Evolutionary conservation across 257 asterid genomes (phyloP), one percentile per base, ranked within the genome.

Genomic region (Primulina eburnea): DNA sequence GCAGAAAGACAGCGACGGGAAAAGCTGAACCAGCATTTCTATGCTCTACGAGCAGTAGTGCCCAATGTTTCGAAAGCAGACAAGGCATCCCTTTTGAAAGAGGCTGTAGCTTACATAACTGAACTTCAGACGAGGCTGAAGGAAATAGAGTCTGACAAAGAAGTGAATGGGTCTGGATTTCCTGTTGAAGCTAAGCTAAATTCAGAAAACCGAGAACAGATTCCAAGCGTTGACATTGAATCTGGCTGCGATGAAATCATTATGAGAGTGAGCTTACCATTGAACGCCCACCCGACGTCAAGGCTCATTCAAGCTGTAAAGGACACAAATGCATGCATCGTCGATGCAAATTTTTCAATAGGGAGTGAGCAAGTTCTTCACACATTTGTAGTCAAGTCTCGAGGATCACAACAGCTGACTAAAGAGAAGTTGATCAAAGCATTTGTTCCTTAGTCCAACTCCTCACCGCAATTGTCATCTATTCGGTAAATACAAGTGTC

Each of bases 41-140:
- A 88, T 34, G 95, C 97, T 7, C 71, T 91, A 21, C 76, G 97
- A 71, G 93, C 94, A 4, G 95, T 92, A 6, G 98, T 92, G 3
- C 96, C 98, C 0, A 92, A 88, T 62, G 89, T 92, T 53, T 87
- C 98, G 10, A 92, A 87, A 69, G 88, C 89, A 96, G 98, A 92
- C 75, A 89, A 92, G 81, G 98, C 96, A 68, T 92, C 98, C n/a
- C 87, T 92, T 17, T 77, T 92, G 17, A 96, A 95, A 47, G 98
- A 92, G 71, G 96, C 98, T 63, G 86, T 92, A 70, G 92, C 95
- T 67, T 86, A 89, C 92, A 89, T 92, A 64, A 87, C 96, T 6
- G 95, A 89, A 65, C 92, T 92, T 65, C 95, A 92, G 80, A 89
- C 78, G 86, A 89, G 85, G 82, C 72, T 89, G 47, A 84, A 82